Evolutionary conservation across 805 yeast genomes (phyloP).

Genomic region (Metschnikowia amazonensis): DNA sequence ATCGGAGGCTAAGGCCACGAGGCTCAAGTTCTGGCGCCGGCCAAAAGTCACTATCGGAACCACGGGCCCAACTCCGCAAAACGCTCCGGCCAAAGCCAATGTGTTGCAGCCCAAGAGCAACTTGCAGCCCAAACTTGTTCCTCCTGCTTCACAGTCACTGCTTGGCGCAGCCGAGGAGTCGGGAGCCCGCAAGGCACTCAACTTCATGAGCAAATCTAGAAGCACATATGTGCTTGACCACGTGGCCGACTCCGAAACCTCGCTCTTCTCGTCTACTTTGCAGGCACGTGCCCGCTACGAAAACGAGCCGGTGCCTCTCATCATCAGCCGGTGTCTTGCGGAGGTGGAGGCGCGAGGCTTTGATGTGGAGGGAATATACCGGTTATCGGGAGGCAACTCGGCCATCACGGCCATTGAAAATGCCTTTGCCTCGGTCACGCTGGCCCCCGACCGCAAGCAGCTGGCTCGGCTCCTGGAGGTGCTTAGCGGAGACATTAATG

Average conservation of each 20-base stretch:
- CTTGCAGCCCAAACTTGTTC: background rate
- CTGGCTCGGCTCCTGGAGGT: constrained; percentile 30
- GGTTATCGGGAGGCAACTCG: constrained; percentile 81
- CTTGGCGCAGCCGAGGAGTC: constrained; percentile 3
- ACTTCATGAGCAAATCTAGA: constrained; percentile 37
- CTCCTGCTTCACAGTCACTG: background rate
- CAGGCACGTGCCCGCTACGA: constrained; percentile 64
- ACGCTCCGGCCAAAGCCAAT: background rate
- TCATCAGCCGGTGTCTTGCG: constrained; percentile 64
- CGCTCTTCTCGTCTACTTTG: constrained; percentile 51
- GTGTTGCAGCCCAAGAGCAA: background rate
- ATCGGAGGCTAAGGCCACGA: constrained; percentile 36
- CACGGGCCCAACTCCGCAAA: background rate
- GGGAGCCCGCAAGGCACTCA: constrained; percentile 14
- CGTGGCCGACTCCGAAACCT: constrained; percentile 24
- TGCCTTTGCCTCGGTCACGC: constrained; percentile 33
- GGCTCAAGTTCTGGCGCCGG: constrained; percentile 44
- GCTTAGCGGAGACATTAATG: constrained; percentile 72
- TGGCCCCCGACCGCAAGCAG: constrained; percentile 32
- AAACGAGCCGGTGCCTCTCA: constrained; percentile 58
- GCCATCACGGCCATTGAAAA: constrained; percentile 51
- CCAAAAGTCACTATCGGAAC: constrained; percentile 30
- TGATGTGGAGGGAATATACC: constrained; percentile 79
- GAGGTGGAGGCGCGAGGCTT: constrained; percentile 79
- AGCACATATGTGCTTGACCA: constrained; percentile 46